These are phyloP conservation scores for Asterella californica DNA, from an alignment of 225 moss, liverwort and hornwort genomes.

Conservation along the genomic window DNA sequence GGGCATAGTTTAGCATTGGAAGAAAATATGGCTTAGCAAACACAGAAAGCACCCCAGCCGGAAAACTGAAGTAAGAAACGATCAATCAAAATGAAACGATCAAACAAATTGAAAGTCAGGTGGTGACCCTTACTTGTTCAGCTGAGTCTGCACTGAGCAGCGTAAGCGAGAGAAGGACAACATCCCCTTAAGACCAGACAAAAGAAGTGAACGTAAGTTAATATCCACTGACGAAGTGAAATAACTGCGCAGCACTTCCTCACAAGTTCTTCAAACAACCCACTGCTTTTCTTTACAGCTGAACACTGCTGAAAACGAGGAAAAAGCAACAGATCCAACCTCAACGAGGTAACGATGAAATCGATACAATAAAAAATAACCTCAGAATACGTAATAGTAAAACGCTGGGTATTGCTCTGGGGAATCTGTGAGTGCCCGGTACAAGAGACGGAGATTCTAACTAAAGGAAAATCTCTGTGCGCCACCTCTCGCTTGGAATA, in stretches of 20 bases:
- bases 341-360: too few species aligned
- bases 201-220: not conserved
- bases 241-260: not conserved
- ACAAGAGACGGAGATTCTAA: not conserved
- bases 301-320: not conserved
- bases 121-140: constrained; percentile 64
- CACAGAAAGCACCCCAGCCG: too few species aligned
- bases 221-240: not conserved
- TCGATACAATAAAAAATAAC: too few species aligned
- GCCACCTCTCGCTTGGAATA: not conserved
- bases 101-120: not conserved
- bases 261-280: not conserved
- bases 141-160: constrained; percentile 57
- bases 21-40: too few species aligned
- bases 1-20: too few species aligned
- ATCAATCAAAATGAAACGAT: not conserved
- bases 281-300: not conserved
- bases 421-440: not conserved
- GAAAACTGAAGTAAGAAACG: too few species aligned
- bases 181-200: constrained; percentile 45
- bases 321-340: too few species aligned
- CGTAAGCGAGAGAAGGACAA: constrained; percentile 56
- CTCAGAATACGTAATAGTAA: too few species aligned
- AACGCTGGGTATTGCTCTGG: not conserved
- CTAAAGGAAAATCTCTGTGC: not conserved